Evolutionary conservation across 1,284 basidiomycete genomes (phyloP), one percentile per base, ranked within the genome.

Genomic region (Ceratorhiza oryzae-sativae): DNA sequence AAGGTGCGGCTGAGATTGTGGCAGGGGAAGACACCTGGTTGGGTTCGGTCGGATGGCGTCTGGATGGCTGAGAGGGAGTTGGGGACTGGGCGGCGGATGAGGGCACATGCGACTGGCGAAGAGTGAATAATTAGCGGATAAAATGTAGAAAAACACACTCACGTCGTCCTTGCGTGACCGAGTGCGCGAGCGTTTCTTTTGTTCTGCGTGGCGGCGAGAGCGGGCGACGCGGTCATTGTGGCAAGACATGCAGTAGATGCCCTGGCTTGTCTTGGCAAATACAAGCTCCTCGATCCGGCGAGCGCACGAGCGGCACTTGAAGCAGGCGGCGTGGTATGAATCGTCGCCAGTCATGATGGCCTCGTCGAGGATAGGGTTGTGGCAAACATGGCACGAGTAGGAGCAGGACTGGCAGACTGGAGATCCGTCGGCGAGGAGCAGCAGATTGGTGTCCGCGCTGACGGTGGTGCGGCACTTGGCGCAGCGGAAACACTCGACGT

Each of bases 341-440:
- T 98, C 97, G 81, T 99, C 95, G 71, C 97, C 95, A 13, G 97
- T 97, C 92, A 98, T 97, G 81, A 98, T 98, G 18, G 96, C 96
- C 80, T 98, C 95, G 82, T 98, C 95, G 68, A 95, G 90, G 77
- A 98, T 97, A 48, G 94, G 93, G 65, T 89, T 87, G 62, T 90
- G 89, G 83, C 95, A 98, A 72, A 97, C 90, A 79, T 91, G 95
- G 85, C 95, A 98, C 78, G 89, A 93, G 83, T 99, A 99, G 12
- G 95, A 97, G 84, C 97, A 99, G 77, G 95, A 92, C 27, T 94
- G 92, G 80, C 97, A 99, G 67, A 99, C 95, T 41, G 97, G 97
- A 42, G 93, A 95, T 23, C 97, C 97, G 80, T 99, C 97, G 34
- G 95, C 96, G 60, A 99, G 89, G 10, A 99, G 85, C 27, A 99